Evolutionary conservation across 169 alveolate species (phyloP).

Genomic region (Plasmodium inui): DNA sequence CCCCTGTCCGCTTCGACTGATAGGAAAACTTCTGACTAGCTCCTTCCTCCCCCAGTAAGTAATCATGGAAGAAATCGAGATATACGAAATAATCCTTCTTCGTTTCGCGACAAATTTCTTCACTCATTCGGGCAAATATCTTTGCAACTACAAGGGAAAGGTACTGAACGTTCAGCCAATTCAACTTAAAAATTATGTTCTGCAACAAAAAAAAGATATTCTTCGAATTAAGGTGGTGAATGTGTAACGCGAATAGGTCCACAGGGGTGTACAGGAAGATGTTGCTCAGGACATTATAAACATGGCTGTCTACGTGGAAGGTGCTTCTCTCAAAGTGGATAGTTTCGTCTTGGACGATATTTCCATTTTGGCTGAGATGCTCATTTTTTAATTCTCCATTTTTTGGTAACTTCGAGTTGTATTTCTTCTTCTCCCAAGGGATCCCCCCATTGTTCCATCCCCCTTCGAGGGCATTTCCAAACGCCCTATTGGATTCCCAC

Average conservation of each 20-base stretch:
- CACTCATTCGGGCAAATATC: neutral
- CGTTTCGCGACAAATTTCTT: slow-evolving; percentile 40
- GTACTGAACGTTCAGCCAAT: slow-evolving; percentile 12
- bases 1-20: neutral
- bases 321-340: neutral
- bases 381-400: neutral
- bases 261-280: slow-evolving; percentile 50
- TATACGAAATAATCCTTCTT: slow-evolving; percentile 7
- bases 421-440: neutral
- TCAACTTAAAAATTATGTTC: slow-evolving; percentile 39
- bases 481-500: neutral
- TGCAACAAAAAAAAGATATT: slow-evolving; percentile 32
- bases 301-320: slow-evolving; percentile 36
- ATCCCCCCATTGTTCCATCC: neutral
- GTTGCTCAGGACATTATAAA: slow-evolving; percentile 34
- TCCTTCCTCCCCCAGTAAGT: slow-evolving; percentile 51
- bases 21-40: neutral
- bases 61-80: slow-evolving; percentile 44
- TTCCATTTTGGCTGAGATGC: neutral
- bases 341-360: neutral
- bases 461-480: neutral
- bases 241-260: slow-evolving; percentile 43
- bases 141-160: slow-evolving; percentile 36
- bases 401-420: neutral
- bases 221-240: slow-evolving; percentile 27